Evolutionary conservation across 495 filamentous ascomycete genomes (phyloP), one percentile per base, ranked within the genome.

Genomic region (Aspergillus olivimuriae): DNA sequence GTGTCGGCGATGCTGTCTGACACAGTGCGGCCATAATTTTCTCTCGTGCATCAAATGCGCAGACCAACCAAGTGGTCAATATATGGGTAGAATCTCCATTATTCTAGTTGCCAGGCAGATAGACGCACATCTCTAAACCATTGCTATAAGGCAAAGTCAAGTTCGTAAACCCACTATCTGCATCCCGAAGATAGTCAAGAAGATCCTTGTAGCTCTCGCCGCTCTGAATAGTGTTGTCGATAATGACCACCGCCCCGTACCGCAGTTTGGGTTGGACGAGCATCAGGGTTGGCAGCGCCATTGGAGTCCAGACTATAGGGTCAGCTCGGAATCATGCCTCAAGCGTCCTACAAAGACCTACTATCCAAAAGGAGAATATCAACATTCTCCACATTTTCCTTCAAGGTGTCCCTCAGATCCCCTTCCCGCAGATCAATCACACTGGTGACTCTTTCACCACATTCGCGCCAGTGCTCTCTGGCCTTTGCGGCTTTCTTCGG

Each of bases 341-440:
- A 33, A 12, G 34, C 20, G 39, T 11, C 23, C 15, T 22, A 31
- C 40, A 28, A 37, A 4, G 9, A 62, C 68, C 58, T 58, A 80
- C 76, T 79, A 57, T 82, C 77, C 38, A 80, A 53, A 19, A 80
- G 52, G 30, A 81, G 31, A 31, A 81, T 60, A 51, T 80, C 77
- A 15, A 80, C 60, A n/a, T 61, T 44, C 7, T 64, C 63, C 33
- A 75, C 32, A 32, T 68, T 63, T 4, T 26, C 43, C 45, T 58
- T 65, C 3, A 82, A 45, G 1, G 74, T 79, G 47, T 79, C 68
- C 3, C 65, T 59, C 33, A 82, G 38, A 59, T 80, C 71, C 1
- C 77, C 78, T 41, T 73, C 69, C 16, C 76, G 53, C n/a, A 80
- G 50, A 17, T 80, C 73, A 50, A 82, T 77, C 46, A 63, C 44